Conservation (phyloP, 352 stramenopile species). For the Phytopythium chamaehyphon region DNA sequence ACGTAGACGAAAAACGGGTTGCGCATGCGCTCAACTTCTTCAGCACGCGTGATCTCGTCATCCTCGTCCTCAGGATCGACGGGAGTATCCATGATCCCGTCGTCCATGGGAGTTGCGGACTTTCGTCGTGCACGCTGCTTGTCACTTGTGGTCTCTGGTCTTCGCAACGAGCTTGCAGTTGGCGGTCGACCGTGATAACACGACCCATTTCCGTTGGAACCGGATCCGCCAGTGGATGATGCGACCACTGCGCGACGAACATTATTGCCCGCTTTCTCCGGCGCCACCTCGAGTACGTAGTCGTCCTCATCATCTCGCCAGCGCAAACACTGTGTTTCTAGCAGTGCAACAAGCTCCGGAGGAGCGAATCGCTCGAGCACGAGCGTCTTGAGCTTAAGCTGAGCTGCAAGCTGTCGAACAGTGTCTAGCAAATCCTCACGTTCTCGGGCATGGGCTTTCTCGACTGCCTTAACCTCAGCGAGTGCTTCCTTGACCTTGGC, state of each 20-base stretch:
- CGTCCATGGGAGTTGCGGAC: conserved; percentile 17
- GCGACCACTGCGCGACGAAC: neutral
- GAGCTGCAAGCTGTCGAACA: conserved; percentile 93
- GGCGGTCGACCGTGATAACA: conserved; percentile 21
- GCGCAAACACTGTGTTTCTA: conserved; percentile 47
- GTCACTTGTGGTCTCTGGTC: conserved; percentile 66
- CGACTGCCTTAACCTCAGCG: conserved; percentile 92
- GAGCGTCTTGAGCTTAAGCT: conserved; percentile 96
- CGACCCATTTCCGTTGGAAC: too few relatives aligned
- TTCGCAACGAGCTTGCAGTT: conserved; percentile 62
- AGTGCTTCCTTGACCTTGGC: conserved; percentile 88
- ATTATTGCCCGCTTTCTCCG: conserved; percentile 27
- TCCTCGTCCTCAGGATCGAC: conserved; percentile 36
- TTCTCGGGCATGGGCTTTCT: conserved; percentile 91
- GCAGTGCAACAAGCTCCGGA: conserved; percentile 37
- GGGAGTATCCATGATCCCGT: neutral
- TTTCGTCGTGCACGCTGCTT: conserved; percentile 45
- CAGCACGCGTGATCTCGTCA: conserved; percentile 57
- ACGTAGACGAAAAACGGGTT: conserved; percentile 86
- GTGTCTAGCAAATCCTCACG: conserved; percentile 94
- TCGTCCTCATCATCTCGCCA: conserved; percentile 81
- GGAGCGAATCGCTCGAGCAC: conserved; percentile 92
- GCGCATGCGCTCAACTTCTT: conserved; percentile 63
- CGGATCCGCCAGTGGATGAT: neutral
- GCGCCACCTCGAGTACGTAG: conserved; percentile 69